Conservation (phyloP, 225 moss, liverwort and hornwort species). For the Anthoceros angustus region DNA sequence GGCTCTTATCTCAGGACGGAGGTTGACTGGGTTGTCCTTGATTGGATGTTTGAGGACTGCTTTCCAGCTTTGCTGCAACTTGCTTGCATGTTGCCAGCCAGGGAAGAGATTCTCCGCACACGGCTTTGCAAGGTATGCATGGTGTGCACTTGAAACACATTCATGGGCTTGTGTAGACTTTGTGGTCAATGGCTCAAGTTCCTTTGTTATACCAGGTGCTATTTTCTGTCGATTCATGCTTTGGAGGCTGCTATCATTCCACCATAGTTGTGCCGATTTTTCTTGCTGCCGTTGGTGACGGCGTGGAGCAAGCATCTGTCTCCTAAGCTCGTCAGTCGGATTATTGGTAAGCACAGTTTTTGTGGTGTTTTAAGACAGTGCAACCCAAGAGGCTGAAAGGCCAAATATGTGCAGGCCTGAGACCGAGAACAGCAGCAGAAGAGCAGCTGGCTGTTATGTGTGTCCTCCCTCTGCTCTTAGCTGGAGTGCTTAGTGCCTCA, state of each 20-base stretch:
- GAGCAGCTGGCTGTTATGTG: conserved; percentile 77
- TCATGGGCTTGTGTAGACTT: neutral
- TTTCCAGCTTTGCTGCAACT: conserved; percentile 68
- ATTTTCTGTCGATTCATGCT: conserved; percentile 49
- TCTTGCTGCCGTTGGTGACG: conserved; percentile 75
- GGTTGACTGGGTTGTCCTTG: conserved; percentile 63
- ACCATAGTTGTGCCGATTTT: conserved; percentile 72
- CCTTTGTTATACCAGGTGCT: conserved; percentile 27
- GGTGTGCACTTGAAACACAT: neutral
- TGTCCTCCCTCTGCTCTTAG: conserved; percentile 79
- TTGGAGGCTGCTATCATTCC: conserved; percentile 54
- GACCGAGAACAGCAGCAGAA: conserved; percentile 77
- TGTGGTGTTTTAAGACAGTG: neutral
- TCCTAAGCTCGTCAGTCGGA: conserved; percentile 49
- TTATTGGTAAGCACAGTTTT: conserved; percentile 38
- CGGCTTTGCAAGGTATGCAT: conserved; percentile 46
- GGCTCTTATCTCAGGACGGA: conserved; percentile 28
- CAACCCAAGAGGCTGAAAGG: too few species aligned
- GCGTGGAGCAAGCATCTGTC: conserved; percentile 61
- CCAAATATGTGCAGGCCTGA: conserved; percentile 32
- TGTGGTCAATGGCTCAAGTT: neutral
- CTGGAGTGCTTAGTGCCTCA: conserved; percentile 74
- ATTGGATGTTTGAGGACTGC: conserved; percentile 82
- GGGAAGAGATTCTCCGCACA: conserved; percentile 76
- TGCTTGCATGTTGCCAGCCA: conserved; percentile 68